Evolutionary conservation across 768 basidiomycete genomes (phyloP).

Genomic region (Amanita fuliginea): DNA sequence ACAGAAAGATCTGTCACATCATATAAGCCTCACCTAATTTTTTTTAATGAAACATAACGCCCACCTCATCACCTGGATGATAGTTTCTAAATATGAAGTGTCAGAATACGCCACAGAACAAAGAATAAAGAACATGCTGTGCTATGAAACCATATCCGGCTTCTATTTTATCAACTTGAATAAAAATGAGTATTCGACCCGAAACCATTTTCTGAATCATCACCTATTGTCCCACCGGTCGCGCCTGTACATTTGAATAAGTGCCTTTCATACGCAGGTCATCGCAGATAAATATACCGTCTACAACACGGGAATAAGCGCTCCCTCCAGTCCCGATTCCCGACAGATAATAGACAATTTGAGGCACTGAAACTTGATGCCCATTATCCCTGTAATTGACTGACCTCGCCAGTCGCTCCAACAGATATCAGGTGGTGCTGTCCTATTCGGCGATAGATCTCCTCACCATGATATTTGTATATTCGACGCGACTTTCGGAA

Average conservation of each 20-base stretch:
- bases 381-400: slow-evolving; percentile 39
- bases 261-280: neutral
- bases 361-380: slow-evolving; percentile 31
- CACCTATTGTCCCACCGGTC: slow-evolving; percentile 55
- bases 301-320: slow-evolving; percentile 46
- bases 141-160: slow-evolving; percentile 76
- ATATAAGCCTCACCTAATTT: slow-evolving; percentile 5
- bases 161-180: slow-evolving; percentile 58
- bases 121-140: slow-evolving; percentile 36
- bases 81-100: slow-evolving; percentile 41
- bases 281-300: slow-evolving; percentile 23
- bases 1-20: slow-evolving; percentile 50
- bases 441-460: neutral
- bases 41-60: neutral
- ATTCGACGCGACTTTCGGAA: slow-evolving; percentile 29
- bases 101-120: neutral
- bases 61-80: slow-evolving; percentile 59
- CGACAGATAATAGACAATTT: slow-evolving; percentile 54
- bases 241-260: slow-evolving; percentile 29
- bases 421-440: neutral
- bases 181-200: neutral
- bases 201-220: slow-evolving; percentile 5
- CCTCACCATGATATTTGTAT: slow-evolving; percentile 47
- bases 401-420: slow-evolving; percentile 42
- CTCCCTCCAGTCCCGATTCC: slow-evolving; percentile 50